Base-by-base conservation (phyloP, 306 rosid genomes). In the Castanospermum australe region DNA sequence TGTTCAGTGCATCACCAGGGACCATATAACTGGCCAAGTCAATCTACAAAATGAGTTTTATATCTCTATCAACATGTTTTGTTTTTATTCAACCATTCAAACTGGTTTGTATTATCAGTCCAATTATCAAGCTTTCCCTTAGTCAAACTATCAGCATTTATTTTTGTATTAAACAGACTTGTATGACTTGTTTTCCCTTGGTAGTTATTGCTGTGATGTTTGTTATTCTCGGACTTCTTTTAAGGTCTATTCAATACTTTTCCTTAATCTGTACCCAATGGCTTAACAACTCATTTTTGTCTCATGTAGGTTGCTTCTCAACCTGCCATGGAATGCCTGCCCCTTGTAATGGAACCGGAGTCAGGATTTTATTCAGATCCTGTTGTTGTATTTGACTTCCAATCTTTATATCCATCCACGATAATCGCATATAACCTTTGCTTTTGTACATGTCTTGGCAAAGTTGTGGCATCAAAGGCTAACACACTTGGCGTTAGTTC, bases 251-350 rank as follows among this genome's bases (percentile, higher is more conserved):
- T 56, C 15, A 48, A 48, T 62, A 42, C 54, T 67, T 36, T 82
- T 74, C 50, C 51, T 79, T 75, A 44, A 70, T 39, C n/a, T 21
- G 25, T 52, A 50, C 38, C 63, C 32, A 59, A 42, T 78, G 57
- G 55, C 48, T 67, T 79, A 41, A 51, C 41, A 25, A 77, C 42
- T 64, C 75, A 24, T 79, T 65, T 8, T 67, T 87, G 79, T 73
- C 39, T 69, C 76, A 59, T 79, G 78, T 80, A 93, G 98, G 97
- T 94, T 76, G 99, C 97, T 85, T 94, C 97, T 81, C 99, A 94
- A 81, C 97, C 99, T 85, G 95, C 99, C 71, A 94, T 94, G 99
- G 97, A 94, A 79, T 94, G 99, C 80, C 82, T 91, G 44, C 99
- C 99, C 14, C 93, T 94, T 82, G 99, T 94, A 28, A 94, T 94